These are phyloP conservation scores for Colletotrichum sp. DNA, from an alignment of 2,329 filamentous ascomycete species.

Conservation along the genomic window DNA sequence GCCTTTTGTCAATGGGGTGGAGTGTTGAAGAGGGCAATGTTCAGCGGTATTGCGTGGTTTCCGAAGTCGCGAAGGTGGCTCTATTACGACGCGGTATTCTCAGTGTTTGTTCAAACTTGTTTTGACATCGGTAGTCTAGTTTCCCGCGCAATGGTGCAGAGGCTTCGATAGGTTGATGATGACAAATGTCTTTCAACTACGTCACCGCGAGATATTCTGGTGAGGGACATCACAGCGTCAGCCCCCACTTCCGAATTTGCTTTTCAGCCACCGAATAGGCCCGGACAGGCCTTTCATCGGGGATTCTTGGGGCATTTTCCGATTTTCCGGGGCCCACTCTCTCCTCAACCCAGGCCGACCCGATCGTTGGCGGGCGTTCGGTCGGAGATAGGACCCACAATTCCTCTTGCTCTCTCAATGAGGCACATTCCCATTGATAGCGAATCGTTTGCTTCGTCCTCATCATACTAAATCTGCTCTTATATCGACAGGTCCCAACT, in stretches of 20 bases:
- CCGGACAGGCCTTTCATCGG: neutral
- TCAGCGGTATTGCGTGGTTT: neutral
- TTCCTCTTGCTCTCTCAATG: neutral
- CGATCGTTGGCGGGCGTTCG: neutral
- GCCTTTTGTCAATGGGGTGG: neutral
- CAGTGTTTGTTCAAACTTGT: neutral
- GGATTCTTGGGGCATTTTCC: neutral
- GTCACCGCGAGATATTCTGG: neutral
- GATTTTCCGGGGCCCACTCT: neutral
- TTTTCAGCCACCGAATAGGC: neutral
- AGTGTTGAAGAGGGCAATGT: neutral
- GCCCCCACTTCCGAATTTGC: neutral
- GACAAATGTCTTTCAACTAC: neutral
- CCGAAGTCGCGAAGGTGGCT: accelerated
- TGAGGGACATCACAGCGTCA: neutral
- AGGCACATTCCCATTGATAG: neutral
- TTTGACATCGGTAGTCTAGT: neutral
- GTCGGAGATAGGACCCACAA: neutral
- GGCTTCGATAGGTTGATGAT: neutral
- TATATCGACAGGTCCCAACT: neutral
- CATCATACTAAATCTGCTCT: neutral
- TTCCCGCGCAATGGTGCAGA: neutral
- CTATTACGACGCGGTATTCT: neutral
- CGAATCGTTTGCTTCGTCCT: neutral
- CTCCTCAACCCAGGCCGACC: neutral